Base-by-base conservation (phyloP, 768 basidiomycete species). In the Hygrocybe coccinea region DNA sequence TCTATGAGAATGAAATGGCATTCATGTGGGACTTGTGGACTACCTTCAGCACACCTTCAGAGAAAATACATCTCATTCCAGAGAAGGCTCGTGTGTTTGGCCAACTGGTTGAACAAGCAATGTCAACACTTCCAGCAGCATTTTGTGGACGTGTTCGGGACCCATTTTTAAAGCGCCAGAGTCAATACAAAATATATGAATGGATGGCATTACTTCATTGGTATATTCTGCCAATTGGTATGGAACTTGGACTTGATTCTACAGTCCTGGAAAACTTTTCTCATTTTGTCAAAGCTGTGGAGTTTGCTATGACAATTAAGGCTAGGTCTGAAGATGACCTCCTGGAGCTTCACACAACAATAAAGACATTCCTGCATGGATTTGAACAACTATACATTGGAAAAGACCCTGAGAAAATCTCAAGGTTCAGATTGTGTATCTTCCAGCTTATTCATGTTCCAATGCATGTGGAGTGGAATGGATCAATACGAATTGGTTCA, bases 141-240 rank as follows among this genome's bases (percentile, higher is more conserved):
- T 71, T 71, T 48, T 68, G 64, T 64, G 69, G 70, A 7, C 65
- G 65, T 29, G 43, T 71, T 7, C 50, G 66, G 2, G 58, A 72
- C 62, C 61, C 65, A 7, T 41, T 61, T 60, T 60, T 71, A 5
- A 73, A 73, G 48, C 55, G 68, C 11, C 69, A 73, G 21, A 72
- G 69, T 51, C 70, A 71, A 52, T 72, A 71, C 55, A 73, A 72
- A 50, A 62, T 66, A 0, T 72, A 66, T 59, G 67, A 70, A 60
- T 72, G 67, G 67, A 73, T 71, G 68, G 69, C 66, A 22, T 52
- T 73, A 1, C 34, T 68, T 3, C 69, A 74, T 48, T 72, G 72
- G 70, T 71, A 67, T 53, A 59, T 70, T 47, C n/a, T 71, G n/a
- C 69, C 70, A 6, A 69, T 73, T 45, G 66, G 63, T 3, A 60